Base-by-base conservation (phyloP, 2,329 filamentous ascomycete species). In the Curvularia spicifera region DNA sequence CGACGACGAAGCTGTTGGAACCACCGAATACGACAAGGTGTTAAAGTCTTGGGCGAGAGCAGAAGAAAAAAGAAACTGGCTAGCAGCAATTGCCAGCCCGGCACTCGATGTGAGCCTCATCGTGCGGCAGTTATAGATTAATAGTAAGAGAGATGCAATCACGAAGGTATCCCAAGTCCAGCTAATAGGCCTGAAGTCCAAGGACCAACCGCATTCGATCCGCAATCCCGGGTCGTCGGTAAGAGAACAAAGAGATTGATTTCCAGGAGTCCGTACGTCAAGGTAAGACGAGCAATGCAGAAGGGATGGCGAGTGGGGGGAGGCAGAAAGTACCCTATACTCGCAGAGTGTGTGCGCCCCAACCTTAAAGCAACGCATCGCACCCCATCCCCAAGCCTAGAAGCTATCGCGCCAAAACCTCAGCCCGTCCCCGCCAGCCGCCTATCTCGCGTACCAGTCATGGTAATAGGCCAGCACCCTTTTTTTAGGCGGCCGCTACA, bases 1-100 rank as follows among this genome's bases (percentile, higher is more conserved):
- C 28, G 43, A 22, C 31, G 52, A 13, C n/a, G 55, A 37, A 37
- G 35, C 15, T n/a, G 35, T 18, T 18, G 35, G 3, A n/a, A 9
- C 35, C 35, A 18, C 37, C 33, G 18, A 8, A 42, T 31, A 28
- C 28, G 35, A 37, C 6, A 15, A 42, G 18, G 5, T n/a, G 48
- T 12, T 4, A 31, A 18, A 28, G 18, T 18, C 26, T 56, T 61
- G 60, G 35, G 60, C 53, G n/a, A 50, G 15, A 15, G 43, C 31
- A 5, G 9, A 42, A 10, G 57, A 40, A 22, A 52, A 39, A 28
- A 53, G 48, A 28, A 64, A 47, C 35, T 63, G 60, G 39, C 56
- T 57, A 40, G 53, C 46, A 58, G 37, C 53, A 44, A 65, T 18
- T n/a, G 58, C 64, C 49, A 66, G 49, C 53, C 60, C 57, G 24